Evolutionary conservation across 441 rosid species (phyloP), one percentile per base, ranked within the genome.

Genomic region (Euphorbia corollata): DNA sequence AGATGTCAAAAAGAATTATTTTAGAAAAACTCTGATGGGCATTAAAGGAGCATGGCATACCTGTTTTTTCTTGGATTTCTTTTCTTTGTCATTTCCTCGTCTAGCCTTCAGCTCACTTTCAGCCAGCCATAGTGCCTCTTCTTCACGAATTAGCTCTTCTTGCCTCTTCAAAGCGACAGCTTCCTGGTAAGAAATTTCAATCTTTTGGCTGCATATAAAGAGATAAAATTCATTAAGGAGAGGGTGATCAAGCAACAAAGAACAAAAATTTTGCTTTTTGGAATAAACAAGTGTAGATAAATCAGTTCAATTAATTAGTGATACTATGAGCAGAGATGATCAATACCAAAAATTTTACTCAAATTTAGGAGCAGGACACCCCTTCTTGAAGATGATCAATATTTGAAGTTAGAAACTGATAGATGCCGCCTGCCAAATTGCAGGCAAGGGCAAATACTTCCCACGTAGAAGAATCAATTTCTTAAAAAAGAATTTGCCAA

Each of bases 81-180:
- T 93, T 72, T 89, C 96, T 80, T 86, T 91, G 11, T 85, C 92
- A 53, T 69, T 67, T 58, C 84, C 90, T 67, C 92, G 89, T 77
- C 82, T 93, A 41, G 96, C 86, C 85, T 82, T 93, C 75, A 85
- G 96, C 82, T 89, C 93, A 45, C 78, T 84, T 78, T 80, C 97
- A 71, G 91, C 96, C 71, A 83, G 77, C 85, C 92, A 83, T 6
- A 86, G 92, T 71, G 84, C 96, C 80, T 93, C 96, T 82, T 92
- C 95, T 83, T 91, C 97, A 63, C 96, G 94, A 61, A 94, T 94
- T 70, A 94, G 89, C 78, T 91, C 96, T 73, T 94, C 99, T 76
- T 94, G 99, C 83, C 88, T 87, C 80, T 78, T 85, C 82, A 84
- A 78, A 55, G 99, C 96, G 71, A 88, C 89, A 47, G 96, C 96